Base-by-base conservation (phyloP, 2,329 filamentous ascomycete species). In the Colletotrichum viniferum region DNA sequence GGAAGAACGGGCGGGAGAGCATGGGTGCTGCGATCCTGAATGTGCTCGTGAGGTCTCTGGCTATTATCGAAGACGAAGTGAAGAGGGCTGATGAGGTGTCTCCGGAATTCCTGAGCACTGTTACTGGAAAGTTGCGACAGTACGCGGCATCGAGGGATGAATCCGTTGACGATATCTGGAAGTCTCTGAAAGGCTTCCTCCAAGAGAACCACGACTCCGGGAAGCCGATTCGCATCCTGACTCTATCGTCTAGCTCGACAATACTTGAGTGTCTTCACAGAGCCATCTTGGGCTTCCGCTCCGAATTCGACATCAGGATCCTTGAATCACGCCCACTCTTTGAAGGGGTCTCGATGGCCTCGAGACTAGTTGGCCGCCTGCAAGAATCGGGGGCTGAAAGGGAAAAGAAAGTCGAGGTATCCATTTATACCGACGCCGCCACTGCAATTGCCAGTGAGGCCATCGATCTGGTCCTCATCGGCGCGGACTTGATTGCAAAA, bases 291-390 rank as follows among this genome's bases (percentile, higher is more conserved):
- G 77, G 78, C 2, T 80, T 84, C 4, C 81, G 79, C 2, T 80
- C 87, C 9, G 78, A 76, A 1, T 79, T 94, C 10, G 87, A 92
- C 65, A 81, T 94, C 21, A 88, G 88, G 6, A 85, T 95, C 34
- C 86, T 95, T 5, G 93, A 94, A 81, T 94, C 93, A 4, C 86
- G 93, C 1, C 93, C 93, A 0, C 85, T 92, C 1, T 94, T 88
- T 77, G 92, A 95, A 82, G 93, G 92, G 9, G 90, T 90, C 6
- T 88, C 86, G 10, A 86, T 92, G 67, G 91, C 90, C 7, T 84
- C 83, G n/a, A 82, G 82, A 6, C 74, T 90, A 77, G 80, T 83
- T 71, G 63, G 78, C 77, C 48, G 74, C 74, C 72, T 75, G n/a
- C 82, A 77, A 9, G 75, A 78, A 10, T 81, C 78, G 28, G 78